Conservation (phyloP, 2,329 filamentous ascomycete species). For the Penicillium brevicompactum region DNA sequence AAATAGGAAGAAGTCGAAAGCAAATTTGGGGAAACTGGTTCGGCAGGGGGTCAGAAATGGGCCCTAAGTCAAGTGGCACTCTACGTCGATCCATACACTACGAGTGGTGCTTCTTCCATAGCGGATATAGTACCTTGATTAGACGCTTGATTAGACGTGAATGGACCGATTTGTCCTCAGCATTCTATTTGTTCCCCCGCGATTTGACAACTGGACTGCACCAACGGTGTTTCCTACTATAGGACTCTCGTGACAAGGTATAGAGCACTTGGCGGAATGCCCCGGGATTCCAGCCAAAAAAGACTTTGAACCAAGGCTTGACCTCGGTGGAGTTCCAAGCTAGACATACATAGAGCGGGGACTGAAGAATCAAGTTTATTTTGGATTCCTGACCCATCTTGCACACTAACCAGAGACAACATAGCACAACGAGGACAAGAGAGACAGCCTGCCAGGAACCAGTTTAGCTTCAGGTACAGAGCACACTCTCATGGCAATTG, state of each 20-base stretch:
- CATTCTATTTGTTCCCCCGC: neutral
- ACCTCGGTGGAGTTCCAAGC: neutral
- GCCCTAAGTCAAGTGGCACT: slow-evolving; percentile 5
- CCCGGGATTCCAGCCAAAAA: neutral
- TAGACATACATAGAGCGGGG: neutral
- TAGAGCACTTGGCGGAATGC: neutral
- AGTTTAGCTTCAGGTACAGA: neutral
- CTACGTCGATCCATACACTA: slow-evolving; percentile 1
- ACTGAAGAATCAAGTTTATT: neutral
- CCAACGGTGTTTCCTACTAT: neutral
- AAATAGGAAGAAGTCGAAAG: slow-evolving; percentile 1
- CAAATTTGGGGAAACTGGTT: neutral
- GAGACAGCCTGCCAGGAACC: neutral
- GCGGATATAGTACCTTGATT: neutral
- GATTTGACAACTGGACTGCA: neutral
- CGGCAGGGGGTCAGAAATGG: neutral
- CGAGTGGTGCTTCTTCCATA: too few relatives aligned
- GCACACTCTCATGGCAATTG: too few relatives aligned
- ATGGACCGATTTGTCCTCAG: neutral
- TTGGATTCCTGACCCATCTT: neutral
- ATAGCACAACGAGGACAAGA: neutral
- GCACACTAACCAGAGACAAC: neutral
- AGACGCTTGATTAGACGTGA: neutral
- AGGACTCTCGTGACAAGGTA: too few relatives aligned
- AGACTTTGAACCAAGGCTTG: neutral